Percentiles rank a stretch among this genome's conserved stretches.
phyloP scores from a whole-genome alignment of 73 alveolate genomes.

The Vitrella brassicaformis region DNA sequence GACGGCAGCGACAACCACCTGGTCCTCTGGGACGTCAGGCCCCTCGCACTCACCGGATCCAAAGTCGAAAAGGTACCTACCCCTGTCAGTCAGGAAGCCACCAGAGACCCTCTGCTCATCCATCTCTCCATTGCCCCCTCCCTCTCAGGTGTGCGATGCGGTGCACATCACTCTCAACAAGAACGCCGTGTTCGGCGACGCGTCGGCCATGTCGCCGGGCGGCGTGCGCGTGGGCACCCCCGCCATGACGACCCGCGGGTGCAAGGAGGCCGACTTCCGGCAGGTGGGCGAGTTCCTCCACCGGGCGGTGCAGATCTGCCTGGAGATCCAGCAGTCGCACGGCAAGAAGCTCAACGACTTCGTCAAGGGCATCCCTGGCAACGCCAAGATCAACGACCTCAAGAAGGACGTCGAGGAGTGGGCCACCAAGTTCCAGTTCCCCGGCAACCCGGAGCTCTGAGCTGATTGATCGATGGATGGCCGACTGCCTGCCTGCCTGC shows the following conservation, averaged over 20 bases:
- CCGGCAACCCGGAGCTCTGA: not conserved
- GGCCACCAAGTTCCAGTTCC: conserved; percentile 18
- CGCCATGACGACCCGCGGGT: conserved; percentile 71
- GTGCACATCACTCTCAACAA: conserved; percentile 58
- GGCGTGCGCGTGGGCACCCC: conserved; percentile 78
- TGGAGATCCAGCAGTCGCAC: conserved; percentile 19
- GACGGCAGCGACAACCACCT: conserved; percentile 94
- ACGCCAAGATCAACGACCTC: conserved; percentile 8
- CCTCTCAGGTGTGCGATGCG: conserved; percentile 68
- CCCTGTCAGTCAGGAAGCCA: no score
- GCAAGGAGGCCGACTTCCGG: conserved; percentile 43
- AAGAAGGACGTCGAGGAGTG: conserved; percentile 23
- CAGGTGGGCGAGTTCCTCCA: conserved; percentile 20
- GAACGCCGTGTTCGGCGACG: conserved; percentile 65
- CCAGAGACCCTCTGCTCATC: no score
- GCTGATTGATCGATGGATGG: no score
- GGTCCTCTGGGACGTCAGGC: conserved; percentile 58
- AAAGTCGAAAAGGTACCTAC: conserved; percentile 64
- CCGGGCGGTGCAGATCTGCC: conserved; percentile 16
- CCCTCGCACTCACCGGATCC: conserved; percentile 57
- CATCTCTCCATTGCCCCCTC: no score
- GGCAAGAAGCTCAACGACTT: conserved; percentile 33
- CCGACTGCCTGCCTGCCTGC: no score
- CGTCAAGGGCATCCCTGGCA: conserved; percentile 20
- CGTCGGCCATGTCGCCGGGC: conserved; percentile 60